Conservation (phyloP, 192 early-diverging fungal species). For the Borealophlyctis nickersoniae region DNA sequence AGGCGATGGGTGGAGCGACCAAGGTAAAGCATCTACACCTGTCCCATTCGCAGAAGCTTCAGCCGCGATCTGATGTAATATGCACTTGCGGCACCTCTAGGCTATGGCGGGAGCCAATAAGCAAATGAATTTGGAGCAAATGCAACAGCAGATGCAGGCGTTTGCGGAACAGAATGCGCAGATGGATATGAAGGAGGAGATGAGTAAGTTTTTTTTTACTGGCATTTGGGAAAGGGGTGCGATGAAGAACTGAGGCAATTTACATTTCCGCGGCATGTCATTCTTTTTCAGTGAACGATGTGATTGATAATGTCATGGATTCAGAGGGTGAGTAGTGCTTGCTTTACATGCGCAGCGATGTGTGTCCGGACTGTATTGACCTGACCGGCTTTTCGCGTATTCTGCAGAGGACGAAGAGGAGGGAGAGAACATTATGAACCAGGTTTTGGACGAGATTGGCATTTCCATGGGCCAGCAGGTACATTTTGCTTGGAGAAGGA, state of each 20-base stretch:
- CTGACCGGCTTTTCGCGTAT: background rate
- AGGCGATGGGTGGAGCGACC: constrained; percentile 32
- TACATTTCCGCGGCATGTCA: background rate
- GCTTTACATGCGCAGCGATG: background rate
- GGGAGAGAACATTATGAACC: constrained; percentile 37
- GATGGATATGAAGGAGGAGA: constrained; percentile 38
- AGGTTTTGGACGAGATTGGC: constrained; percentile 40
- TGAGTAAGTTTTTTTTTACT: constrained; percentile 19
- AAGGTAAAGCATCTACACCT: no score
- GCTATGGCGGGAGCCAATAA: constrained; percentile 28
- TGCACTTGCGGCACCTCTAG: no score
- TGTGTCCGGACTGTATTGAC: no score
- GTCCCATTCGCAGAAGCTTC: no score
- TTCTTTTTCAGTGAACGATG: constrained; percentile 28
- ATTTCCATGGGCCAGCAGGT: constrained; percentile 22
- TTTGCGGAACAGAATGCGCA: constrained; percentile 26
- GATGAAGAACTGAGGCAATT: no score
- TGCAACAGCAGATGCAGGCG: constrained; percentile 29
- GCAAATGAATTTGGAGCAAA: constrained; percentile 19
- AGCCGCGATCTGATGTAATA: no score
- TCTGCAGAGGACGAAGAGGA: constrained; percentile 36
- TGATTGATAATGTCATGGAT: constrained; percentile 34
- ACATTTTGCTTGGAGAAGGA: no score
- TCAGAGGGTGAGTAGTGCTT: background rate
- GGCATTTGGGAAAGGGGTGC: no score